Evolutionary conservation across 176 grass and related monocot genomes (phyloP).

Genomic region (Echinochloa phyllopogon): DNA sequence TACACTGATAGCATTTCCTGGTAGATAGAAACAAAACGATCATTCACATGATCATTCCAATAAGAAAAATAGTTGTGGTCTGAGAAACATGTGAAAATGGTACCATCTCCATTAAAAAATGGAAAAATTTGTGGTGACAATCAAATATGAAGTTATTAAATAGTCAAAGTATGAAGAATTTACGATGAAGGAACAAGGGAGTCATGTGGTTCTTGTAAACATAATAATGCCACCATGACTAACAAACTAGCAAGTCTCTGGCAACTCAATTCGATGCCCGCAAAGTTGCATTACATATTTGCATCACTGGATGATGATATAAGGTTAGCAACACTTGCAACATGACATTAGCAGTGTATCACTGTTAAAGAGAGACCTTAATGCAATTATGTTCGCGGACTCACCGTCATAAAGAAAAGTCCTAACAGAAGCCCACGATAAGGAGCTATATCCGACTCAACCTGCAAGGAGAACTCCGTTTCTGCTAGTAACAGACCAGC

Average conservation of each 20-base stretch:
- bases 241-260: constrained; percentile 14
- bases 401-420: constrained; percentile 99
- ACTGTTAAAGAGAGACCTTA: constrained; percentile 5
- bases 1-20: constrained; percentile 8
- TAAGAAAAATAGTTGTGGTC: neutral
- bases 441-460: constrained; percentile 98
- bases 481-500: constrained; percentile 96
- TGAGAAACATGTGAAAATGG: neutral
- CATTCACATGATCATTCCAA: neutral
- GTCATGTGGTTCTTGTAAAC: neutral
- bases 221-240: constrained; percentile 10
- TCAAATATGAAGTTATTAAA: constrained; percentile 17
- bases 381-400: constrained; percentile 21
- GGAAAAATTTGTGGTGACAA: constrained; percentile 4
- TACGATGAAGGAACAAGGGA: neutral
- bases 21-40: neutral
- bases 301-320: neutral
- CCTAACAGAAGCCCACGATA: constrained; percentile 97
- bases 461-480: constrained; percentile 99
- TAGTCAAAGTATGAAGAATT: constrained; percentile 19
- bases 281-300: constrained; percentile 26
- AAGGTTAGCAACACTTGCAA: constrained; percentile 28
- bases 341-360: constrained; percentile 16
- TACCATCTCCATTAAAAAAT: neutral
- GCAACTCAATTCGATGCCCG: constrained; percentile 8